Conservation (phyloP, 2,329 filamentous ascomycete genomes). For the Cladorrhinum sp. region DNA sequence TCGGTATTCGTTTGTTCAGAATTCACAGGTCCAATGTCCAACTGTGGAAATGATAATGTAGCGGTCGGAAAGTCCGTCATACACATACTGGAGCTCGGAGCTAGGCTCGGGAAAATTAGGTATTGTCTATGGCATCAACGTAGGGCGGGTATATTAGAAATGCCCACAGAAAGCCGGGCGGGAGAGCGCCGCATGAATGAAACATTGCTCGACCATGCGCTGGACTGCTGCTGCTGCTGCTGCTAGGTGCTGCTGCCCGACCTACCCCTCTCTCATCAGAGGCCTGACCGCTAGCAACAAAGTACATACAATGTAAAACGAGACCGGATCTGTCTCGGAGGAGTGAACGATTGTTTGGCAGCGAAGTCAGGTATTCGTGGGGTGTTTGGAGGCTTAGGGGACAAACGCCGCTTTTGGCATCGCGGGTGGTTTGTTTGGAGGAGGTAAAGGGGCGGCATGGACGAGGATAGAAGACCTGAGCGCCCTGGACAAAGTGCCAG, state of each 20-base stretch:
- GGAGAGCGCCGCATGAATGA: conserved; percentile 23
- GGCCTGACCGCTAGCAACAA: neutral
- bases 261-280: neutral
- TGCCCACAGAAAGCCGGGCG: neutral
- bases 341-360: neutral
- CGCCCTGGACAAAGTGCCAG: conserved; percentile 6
- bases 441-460: neutral
- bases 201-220: conserved; percentile 17
- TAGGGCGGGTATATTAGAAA: neutral
- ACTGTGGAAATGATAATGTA: neutral
- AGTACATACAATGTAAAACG: neutral
- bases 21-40: neutral
- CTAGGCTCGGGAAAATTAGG: conserved; percentile 1
- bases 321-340: conserved; percentile 1
- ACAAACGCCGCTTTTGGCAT: neutral
- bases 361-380: neutral
- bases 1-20: neutral
- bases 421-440: neutral
- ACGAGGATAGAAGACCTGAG: neutral
- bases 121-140: neutral
- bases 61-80: neutral
- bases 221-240: conserved; percentile 11
- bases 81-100: neutral
- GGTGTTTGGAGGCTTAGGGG: neutral
- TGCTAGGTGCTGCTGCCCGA: no score